A percentile compares a stretch with the other conserved stretches of the same genome.
Conservation (phyloP, 768 basidiomycete species). For the Ephemerocybe angulata region DNA sequence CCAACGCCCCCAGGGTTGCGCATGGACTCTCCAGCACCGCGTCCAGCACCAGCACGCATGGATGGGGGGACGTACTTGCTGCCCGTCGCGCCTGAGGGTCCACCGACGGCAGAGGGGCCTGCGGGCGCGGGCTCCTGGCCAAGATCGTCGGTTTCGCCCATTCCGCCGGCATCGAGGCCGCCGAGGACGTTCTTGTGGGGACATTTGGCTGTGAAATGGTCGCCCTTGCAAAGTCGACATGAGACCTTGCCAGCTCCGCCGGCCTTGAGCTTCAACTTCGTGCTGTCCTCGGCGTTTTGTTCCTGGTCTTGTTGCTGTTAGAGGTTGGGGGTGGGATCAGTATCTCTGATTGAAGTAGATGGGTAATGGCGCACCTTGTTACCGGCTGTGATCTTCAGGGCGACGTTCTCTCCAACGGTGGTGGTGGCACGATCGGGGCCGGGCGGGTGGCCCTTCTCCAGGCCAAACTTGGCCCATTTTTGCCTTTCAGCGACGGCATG, state of each 20-base stretch:
- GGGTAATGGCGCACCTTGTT: conserved; percentile 48
- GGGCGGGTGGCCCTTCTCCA: conserved; percentile 79
- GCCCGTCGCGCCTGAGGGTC: no score
- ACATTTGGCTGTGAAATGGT: conserved; percentile 97
- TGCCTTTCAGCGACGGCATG: conserved; percentile 92
- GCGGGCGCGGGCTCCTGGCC: conserved; percentile 30
- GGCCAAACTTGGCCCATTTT: conserved; percentile 91
- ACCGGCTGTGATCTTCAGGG: conserved; percentile 48
- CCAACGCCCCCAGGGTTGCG: conserved; percentile 45
- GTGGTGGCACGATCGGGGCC: conserved; percentile 94
- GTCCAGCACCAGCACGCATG: conserved; percentile 61
- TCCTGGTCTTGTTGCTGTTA: conserved; percentile 20
- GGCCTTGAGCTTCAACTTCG: conserved; percentile 61
- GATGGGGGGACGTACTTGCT: conserved; percentile 95
- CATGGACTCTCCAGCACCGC: conserved; percentile 78
- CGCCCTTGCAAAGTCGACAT: conserved; percentile 94
- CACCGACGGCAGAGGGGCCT: no score
- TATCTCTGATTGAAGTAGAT: not conserved
- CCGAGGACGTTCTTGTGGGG: conserved; percentile 94
- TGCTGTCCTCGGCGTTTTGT: conserved; percentile 42
- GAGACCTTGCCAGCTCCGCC: conserved; percentile 83
- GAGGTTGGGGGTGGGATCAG: not conserved
- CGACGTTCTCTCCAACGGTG: conserved; percentile 70
- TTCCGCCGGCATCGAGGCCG: conserved; percentile 57
- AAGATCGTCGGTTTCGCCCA: conserved; percentile 38